phyloP scores from a whole-genome alignment of 176 grass and related monocot genomes.

The Ampelocalamus luodianensis region DNA sequence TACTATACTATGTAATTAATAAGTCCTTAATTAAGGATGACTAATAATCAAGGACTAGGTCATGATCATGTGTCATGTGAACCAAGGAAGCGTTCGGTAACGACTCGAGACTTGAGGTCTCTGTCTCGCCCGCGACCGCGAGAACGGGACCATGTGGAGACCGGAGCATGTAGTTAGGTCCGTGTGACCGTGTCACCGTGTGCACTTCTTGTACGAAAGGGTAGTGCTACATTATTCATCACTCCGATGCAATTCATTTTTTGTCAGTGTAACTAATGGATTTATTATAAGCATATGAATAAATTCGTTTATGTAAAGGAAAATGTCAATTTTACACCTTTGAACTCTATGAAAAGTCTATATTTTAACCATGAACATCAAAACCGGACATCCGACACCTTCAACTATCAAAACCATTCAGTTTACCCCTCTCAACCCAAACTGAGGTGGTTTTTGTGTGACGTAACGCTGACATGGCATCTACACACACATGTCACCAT shows the following conservation, averaged over 20 bases:
- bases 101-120: conserved; percentile 34
- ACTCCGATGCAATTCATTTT: conserved; percentile 1
- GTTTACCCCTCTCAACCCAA: too few relatives aligned
- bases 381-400: too few relatives aligned
- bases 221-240: not conserved
- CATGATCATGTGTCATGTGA: conserved; percentile 47
- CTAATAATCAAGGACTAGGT: conserved; percentile 43
- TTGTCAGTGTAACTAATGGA: conserved; percentile 9
- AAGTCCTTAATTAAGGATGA: conserved; percentile 21
- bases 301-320: not conserved
- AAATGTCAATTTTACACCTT: too few relatives aligned
- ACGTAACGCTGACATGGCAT: too few relatives aligned
- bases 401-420: too few relatives aligned
- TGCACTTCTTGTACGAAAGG: not conserved
- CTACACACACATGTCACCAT: too few relatives aligned
- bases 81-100: conserved; percentile 36
- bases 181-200: too few relatives aligned
- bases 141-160: conserved; percentile 28
- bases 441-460: too few relatives aligned
- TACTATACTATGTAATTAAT: not conserved
- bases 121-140: not conserved
- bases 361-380: too few relatives aligned
- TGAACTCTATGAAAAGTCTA: too few relatives aligned
- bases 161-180: not conserved
- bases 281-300: not conserved